Evolutionary conservation across 371 early-diverging fungal genomes (phyloP).

Genomic region (Mortierella sp.): DNA sequence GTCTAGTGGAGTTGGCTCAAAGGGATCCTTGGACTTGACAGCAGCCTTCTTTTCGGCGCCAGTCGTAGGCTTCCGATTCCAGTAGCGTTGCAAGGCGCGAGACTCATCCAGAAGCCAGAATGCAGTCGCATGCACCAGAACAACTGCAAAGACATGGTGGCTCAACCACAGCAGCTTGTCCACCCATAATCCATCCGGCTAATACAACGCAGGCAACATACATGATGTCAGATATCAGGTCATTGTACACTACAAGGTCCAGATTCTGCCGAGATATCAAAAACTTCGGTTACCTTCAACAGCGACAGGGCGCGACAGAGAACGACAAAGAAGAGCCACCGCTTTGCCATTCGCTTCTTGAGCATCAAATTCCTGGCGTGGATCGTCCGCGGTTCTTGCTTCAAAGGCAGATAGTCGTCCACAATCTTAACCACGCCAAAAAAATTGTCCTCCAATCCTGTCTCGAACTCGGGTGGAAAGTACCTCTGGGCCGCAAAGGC

Average conservation of each 20-base stretch:
- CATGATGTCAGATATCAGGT: no score
- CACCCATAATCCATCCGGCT: constrained; percentile 8
- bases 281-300: constrained; percentile 19
- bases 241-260: no score
- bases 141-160: constrained; percentile 19
- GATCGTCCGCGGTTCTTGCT: constrained; percentile 34
- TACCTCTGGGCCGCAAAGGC: constrained; percentile 44
- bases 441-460: constrained; percentile 55
- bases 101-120: constrained; percentile 51
- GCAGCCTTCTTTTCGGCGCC: constrained; percentile 3
- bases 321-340: constrained; percentile 28
- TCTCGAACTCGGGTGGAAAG: constrained; percentile 52
- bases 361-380: constrained; percentile 43
- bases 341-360: constrained; percentile 47
- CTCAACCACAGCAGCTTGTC: neutral
- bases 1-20: constrained; percentile 31
- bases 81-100: constrained; percentile 11
- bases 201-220: neutral
- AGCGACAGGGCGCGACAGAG: constrained; percentile 18
- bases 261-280: no score
- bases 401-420: constrained; percentile 43
- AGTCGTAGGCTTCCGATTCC: neutral
- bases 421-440: constrained; percentile 57
- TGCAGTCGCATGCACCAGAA: constrained; percentile 38
- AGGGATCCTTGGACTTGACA: constrained; percentile 22